Conservation (phyloP, 2,329 filamentous ascomycete species). For the Exophiala aquamarina region DNA sequence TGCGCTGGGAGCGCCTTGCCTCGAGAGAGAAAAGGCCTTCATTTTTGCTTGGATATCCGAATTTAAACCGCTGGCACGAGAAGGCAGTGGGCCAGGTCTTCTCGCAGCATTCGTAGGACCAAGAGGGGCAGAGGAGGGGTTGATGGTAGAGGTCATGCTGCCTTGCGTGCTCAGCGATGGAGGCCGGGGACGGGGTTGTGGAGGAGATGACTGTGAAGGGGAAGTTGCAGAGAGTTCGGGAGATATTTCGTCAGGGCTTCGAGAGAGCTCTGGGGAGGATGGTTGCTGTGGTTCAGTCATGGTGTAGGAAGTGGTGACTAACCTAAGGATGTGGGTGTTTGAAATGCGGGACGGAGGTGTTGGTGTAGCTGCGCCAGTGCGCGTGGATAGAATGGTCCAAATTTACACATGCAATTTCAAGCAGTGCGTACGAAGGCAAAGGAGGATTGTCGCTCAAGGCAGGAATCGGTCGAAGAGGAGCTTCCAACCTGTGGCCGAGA, state of each 20-base stretch:
- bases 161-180: constrained; percentile 15
- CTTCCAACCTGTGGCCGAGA: no score
- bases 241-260: constrained; percentile 11
- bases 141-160: constrained; percentile 53
- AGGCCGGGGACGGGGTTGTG: constrained; percentile 11
- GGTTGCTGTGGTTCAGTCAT: constrained; percentile 21
- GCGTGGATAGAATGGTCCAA: background rate
- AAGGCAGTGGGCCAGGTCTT: constrained; percentile 47
- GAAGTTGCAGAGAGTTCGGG: constrained; percentile 4
- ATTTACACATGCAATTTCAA: no score
- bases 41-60: constrained; percentile 68
- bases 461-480: no score
- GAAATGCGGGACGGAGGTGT: background rate
- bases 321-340: no score
- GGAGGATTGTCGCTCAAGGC: no score
- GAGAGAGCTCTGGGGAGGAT: constrained; percentile 14
- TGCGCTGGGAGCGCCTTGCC: constrained; percentile 56
- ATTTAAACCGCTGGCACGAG: constrained; percentile 53
- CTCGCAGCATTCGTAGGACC: constrained; percentile 72
- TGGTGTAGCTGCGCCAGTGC: constrained; percentile 3
- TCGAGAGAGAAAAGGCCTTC: constrained; percentile 67
- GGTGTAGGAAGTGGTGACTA: no score
- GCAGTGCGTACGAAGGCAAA: no score
- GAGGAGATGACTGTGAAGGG: constrained; percentile 4
- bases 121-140: constrained; percentile 77